These are phyloP conservation scores for Populus ilicifolia DNA, from an alignment of 345 rosid species.

Conservation along the genomic window DNA sequence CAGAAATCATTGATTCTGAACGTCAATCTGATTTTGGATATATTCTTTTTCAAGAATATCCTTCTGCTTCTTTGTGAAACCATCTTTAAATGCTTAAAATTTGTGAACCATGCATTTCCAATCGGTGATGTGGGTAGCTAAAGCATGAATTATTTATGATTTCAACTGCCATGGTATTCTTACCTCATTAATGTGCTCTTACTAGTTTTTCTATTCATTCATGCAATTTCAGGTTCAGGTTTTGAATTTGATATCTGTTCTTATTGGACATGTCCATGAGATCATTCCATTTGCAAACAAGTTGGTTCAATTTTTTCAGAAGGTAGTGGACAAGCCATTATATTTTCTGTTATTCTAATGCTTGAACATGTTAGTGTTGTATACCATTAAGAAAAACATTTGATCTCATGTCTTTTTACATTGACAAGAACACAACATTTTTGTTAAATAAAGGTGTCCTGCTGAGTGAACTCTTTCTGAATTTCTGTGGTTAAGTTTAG, in stretches of 20 bases:
- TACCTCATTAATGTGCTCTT: background rate
- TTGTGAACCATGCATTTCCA: background rate
- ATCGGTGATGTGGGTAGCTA: background rate
- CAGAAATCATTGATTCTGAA: too few relatives aligned
- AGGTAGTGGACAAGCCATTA: conserved; percentile 40
- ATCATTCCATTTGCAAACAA: conserved; percentile 71
- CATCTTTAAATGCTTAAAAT: background rate
- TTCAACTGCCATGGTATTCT: background rate
- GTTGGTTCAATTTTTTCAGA: conserved; percentile 79
- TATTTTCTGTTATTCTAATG: conserved; percentile 3
- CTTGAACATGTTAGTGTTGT: background rate
- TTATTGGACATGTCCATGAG: conserved; percentile 70
- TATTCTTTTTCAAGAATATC: background rate
- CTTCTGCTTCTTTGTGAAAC: background rate
- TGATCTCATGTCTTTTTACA: background rate
- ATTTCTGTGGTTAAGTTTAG: background rate
- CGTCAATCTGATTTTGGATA: too few relatives aligned
- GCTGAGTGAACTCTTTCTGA: background rate
- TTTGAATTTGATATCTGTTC: conserved; percentile 80
- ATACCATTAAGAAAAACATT: background rate
- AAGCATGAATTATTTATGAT: background rate
- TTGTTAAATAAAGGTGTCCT: background rate
- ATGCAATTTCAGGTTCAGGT: conserved; percentile 76
- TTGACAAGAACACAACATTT: background rate
- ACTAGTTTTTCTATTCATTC: conserved; percentile 4